A percentile compares a stretch with the other conserved stretches of the same genome.
phyloP scores from a whole-genome alignment of 1,284 basidiomycete genomes.

The Trametes versicolor region DNA sequence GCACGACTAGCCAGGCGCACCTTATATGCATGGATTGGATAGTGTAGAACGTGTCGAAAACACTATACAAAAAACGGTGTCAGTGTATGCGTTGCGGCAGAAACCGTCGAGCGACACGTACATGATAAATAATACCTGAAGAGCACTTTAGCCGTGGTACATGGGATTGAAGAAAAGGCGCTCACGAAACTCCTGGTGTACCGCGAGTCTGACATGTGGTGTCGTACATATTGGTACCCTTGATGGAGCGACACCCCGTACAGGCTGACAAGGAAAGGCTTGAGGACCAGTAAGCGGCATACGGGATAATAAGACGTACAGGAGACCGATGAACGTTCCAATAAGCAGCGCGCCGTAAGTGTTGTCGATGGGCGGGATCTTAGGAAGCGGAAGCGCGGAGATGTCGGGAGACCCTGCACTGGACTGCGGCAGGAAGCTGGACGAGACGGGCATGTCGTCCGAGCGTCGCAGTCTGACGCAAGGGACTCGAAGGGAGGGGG shows the following conservation, averaged over 20 bases:
- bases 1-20: not conserved
- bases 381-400: not conserved
- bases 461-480: not conserved
- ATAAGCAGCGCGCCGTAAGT: not conserved
- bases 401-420: not conserved
- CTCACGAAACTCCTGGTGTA: not conserved
- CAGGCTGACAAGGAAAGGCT: not conserved
- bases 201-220: not conserved
- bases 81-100: not conserved
- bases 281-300: not conserved
- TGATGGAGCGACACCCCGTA: not conserved
- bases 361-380: not conserved
- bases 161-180: not conserved
- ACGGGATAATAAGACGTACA: not conserved
- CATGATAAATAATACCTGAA: not conserved
- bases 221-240: not conserved
- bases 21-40: not conserved
- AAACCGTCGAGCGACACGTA: not conserved
- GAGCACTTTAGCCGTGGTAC: not conserved
- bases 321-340: not conserved
- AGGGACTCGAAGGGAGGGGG: not conserved
- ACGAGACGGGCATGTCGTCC: not conserved
- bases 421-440: not conserved
- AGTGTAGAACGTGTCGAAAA: conserved; percentile 3
- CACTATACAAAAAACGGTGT: not conserved